A percentile compares a stretch with the other conserved stretches of the same genome.
Evolutionary conservation across 495 filamentous ascomycete species (phyloP).

Genomic region (Trichoderma erinaceum): DNA sequence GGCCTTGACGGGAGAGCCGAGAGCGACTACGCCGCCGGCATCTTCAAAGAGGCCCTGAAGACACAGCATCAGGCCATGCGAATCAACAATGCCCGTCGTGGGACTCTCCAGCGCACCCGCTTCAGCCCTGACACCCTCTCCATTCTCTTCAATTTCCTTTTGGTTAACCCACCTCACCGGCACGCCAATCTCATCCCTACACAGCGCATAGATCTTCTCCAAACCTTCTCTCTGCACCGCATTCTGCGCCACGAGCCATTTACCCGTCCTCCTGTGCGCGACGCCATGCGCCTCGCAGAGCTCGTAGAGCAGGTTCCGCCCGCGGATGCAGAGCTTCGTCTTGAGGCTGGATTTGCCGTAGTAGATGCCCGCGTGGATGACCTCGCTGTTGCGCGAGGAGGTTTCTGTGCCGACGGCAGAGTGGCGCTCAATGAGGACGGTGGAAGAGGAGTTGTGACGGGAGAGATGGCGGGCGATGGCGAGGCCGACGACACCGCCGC

Average conservation of each 20-base stretch:
- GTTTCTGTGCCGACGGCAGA: slow-evolving; percentile 78
- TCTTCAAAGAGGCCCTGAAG: slow-evolving; percentile 72
- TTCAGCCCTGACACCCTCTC: slow-evolving; percentile 53
- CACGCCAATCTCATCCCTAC: slow-evolving; percentile 54
- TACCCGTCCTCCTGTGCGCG: slow-evolving; percentile 68
- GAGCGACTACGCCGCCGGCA: slow-evolving; percentile 63
- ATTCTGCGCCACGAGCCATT: slow-evolving; percentile 93
- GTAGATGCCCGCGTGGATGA: slow-evolving; percentile 94
- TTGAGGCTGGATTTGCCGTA: slow-evolving; percentile 75
- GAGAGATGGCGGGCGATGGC: slow-evolving; percentile 79
- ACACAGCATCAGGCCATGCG: slow-evolving; percentile 73
- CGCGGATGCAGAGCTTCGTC: slow-evolving; percentile 72
- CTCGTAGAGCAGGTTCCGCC: slow-evolving; percentile 69
- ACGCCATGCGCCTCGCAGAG: slow-evolving; percentile 63
- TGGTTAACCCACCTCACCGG: slow-evolving; percentile 64
- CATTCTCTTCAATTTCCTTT: slow-evolving; percentile 56
- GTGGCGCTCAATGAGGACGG: slow-evolving; percentile 80
- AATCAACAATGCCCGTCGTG: slow-evolving; percentile 86
- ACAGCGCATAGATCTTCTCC: slow-evolving; percentile 59
- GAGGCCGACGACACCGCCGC: slow-evolving; percentile 85
- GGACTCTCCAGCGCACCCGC: slow-evolving; percentile 74
- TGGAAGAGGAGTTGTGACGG: slow-evolving; percentile 42
- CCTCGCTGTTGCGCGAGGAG: slow-evolving; percentile 88
- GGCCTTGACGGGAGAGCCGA: slow-evolving; percentile 53
- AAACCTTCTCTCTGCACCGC: slow-evolving; percentile 59